Evolutionary conservation across 2,329 filamentous ascomycete genomes (phyloP).

Genomic region (Clonostachys sp.): DNA sequence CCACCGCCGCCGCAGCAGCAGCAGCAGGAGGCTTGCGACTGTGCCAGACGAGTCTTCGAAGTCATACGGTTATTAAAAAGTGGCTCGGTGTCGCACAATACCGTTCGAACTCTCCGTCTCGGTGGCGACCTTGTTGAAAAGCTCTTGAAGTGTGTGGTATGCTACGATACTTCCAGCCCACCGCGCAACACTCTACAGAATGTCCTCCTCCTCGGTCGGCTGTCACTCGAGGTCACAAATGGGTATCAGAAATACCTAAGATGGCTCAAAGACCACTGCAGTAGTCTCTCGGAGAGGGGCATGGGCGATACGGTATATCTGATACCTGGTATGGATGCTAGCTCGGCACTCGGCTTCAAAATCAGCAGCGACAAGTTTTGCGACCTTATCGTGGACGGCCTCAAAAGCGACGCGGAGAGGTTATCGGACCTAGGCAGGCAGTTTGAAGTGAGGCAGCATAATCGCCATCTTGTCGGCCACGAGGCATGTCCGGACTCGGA

Average conservation of each 20-base stretch:
- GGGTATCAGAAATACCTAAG: slow-evolving; percentile 15
- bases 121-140: background rate
- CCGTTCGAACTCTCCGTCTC: background rate
- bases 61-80: background rate
- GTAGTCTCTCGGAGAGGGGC: background rate
- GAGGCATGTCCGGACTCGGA: slow-evolving; percentile 14
- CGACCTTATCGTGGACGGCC: background rate
- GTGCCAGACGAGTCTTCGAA: background rate
- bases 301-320: background rate
- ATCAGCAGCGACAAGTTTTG: background rate
- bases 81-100: background rate
- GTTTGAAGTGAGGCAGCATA: slow-evolving; percentile 16
- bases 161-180: slow-evolving; percentile 19
- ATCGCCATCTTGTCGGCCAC: slow-evolving; percentile 17
- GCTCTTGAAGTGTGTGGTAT: slow-evolving; percentile 9
- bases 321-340: background rate
- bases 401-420: background rate
- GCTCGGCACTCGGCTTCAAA: background rate
- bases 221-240: slow-evolving; percentile 15
- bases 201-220: slow-evolving; percentile 16
- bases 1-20: background rate
- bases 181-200: slow-evolving; percentile 18
- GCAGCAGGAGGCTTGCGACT: background rate
- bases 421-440: slow-evolving; percentile 8
- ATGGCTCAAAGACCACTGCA: background rate